These are phyloP conservation scores for Aaosphaeria arxii DNA, from an alignment of 2,329 filamentous ascomycete species.

Conservation along the genomic window DNA sequence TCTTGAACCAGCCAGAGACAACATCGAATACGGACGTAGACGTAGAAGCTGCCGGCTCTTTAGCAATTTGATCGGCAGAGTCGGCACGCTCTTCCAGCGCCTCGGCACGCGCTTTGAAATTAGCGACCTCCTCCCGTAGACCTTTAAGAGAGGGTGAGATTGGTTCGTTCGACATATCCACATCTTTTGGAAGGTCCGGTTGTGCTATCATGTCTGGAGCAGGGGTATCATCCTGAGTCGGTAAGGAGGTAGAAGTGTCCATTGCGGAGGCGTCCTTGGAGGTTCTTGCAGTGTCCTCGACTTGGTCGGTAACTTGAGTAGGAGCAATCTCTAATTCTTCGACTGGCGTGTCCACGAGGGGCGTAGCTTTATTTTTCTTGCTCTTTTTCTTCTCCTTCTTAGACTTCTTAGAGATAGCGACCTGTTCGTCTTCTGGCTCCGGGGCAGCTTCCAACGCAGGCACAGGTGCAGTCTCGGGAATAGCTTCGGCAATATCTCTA, in stretches of 20 bases:
- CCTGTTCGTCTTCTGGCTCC: conserved; percentile 11
- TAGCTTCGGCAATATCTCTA: neutral
- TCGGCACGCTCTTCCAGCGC: conserved; percentile 18
- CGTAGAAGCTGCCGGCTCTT: conserved; percentile 9
- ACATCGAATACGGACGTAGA: conserved; percentile 24
- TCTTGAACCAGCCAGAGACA: conserved; percentile 24
- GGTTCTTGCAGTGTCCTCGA: too few relatives aligned
- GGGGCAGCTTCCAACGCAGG: neutral
- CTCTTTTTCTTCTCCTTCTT: conserved; percentile 28
- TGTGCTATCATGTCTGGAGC: too few relatives aligned
- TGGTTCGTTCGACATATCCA: neutral
- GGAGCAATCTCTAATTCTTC: conserved; percentile 4
- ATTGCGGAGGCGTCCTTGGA: too few relatives aligned
- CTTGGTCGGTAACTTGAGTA: neutral
- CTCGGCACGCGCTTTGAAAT: conserved; percentile 26
- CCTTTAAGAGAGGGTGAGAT: conserved; percentile 23
- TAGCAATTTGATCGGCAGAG: conserved; percentile 5
- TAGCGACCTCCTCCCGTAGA: conserved; percentile 21
- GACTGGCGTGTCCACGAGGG: conserved; percentile 9
- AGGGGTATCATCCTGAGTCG: too few relatives aligned
- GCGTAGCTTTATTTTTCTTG: conserved; percentile 19
- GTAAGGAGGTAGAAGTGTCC: too few relatives aligned
- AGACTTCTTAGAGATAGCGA: conserved; percentile 15
- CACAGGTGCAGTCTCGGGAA: neutral
- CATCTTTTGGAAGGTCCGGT: neutral